Evolutionary conservation across 768 basidiomycete species (phyloP), one percentile per base, ranked within the genome.

Genomic region (Phallus indusiatus): DNA sequence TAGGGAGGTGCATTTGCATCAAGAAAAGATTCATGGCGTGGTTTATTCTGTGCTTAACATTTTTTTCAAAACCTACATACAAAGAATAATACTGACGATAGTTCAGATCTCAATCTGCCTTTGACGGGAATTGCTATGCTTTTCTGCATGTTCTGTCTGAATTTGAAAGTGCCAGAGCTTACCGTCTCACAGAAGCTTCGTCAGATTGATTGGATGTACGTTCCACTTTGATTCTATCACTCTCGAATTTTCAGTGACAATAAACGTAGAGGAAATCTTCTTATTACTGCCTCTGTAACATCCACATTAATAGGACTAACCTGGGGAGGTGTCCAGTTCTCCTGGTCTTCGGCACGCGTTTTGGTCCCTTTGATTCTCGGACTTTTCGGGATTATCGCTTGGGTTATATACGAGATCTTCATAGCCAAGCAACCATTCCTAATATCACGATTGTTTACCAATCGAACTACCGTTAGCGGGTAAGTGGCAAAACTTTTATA

Each of bases 311-410:
- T 80, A 47, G 78, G 66, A 0, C 66, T 83, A 8, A 80, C 77
- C 1, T 80, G 76, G 75, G 81, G 74, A 17, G 80, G 81, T 1
- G 66, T 73, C 21, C 62, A 64, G 0, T 77, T 73, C 58, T 54
- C 74, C 0, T 83, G 81, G 81, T 60, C 57, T 2, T 75, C 74
- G 0, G 67, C 64, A 12, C 62, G 61, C 1, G 72, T 80, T 11
- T 67, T 82, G 18, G 69, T 70, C 1, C 77, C 79, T 0, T 67
- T 82, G 1, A 62, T 74, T 18, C 36, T 79, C 22, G 81, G 81
- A 0, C 4, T 75, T 4, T 48, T 68, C 12, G 74, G 73, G 0
- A 55, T 83, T 4, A 65, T 59, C 0, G 56, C 47, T 0, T 80
- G 78, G 61, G 24, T 81, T 1, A 33, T 67, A 2, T 76, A 77